Evolutionary conservation across 345 rosid genomes (phyloP), one percentile per base, ranked within the genome.

Genomic region (Brassica nigra): DNA sequence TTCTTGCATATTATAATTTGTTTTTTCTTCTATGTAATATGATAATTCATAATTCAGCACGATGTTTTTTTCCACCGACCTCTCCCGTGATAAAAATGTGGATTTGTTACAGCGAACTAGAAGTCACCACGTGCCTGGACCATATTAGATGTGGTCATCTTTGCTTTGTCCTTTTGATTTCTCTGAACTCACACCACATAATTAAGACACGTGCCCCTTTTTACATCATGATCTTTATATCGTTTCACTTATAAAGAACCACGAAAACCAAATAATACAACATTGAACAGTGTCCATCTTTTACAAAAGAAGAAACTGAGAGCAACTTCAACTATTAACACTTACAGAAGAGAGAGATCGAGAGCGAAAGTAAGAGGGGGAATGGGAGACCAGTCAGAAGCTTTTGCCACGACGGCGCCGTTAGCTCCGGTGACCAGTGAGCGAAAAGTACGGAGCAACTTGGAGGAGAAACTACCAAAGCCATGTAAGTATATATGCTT

Each of bases 391-490:
- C 75, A 63, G 71, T 36, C 66, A 1, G 84, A 79, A 16, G 81
- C 91, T 39, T 61, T 87, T 78, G 88, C 86, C 3, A 88, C 87
- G 10, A 83, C 79, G 73, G 97, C 98, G 10, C 89, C 89, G 18
- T 76, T 62, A 73, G 94, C 91, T 4, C 93, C 98, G 49, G 86
- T 90, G 37, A 92, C 98, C 28, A 65, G 44, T 28, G 76, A 86
- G 64, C 87, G 95, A 63, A 86, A 80, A 74, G 88, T 94, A 28
- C 83, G 93, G 1, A 59, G 36, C 62, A 90, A 90, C 83, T 75
- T 94, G 68, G 98, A 94, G 30, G 83, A 83, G n/a, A 82, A 82
- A 6, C 61, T 92, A 6, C 92, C 91, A 14, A 94, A 94, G 75
- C 97, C 98, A 31, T 91, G 97, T 91, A 86, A 76, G 86, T 20